A percentile compares a stretch with the other conserved stretches of the same genome.
These are phyloP conservation scores for Linum usitatissimum DNA, from an alignment of 345 rosid genomes.

Conservation along the genomic window DNA sequence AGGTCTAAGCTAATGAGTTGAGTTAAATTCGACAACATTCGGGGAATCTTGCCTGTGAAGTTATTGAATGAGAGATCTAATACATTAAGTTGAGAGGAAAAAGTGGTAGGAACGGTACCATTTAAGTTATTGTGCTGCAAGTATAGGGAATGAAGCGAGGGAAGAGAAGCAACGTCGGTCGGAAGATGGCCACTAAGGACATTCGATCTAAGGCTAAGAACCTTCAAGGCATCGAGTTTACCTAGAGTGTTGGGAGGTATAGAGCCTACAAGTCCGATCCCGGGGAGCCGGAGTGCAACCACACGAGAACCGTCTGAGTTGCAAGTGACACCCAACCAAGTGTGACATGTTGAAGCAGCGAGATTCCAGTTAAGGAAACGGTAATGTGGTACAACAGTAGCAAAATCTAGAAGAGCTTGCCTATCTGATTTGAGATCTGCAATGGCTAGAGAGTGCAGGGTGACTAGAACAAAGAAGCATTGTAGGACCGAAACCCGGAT, in stretches of 20 bases:
- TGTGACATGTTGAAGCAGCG: slow-evolving; percentile 27
- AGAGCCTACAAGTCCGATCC: slow-evolving; percentile 53
- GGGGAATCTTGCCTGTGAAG: slow-evolving; percentile 46
- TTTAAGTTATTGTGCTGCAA: slow-evolving; percentile 64
- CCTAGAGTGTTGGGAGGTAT: slow-evolving; percentile 43
- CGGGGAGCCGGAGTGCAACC: slow-evolving; percentile 50
- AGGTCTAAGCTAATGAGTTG: slow-evolving; percentile 42
- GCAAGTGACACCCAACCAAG: slow-evolving; percentile 63
- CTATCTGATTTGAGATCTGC: slow-evolving; percentile 14
- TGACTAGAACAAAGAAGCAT: too few relatives aligned
- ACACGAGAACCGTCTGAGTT: slow-evolving; percentile 29
- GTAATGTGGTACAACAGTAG: slow-evolving; percentile 33
- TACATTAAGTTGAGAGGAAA: slow-evolving; percentile 35
- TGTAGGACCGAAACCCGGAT: too few relatives aligned
- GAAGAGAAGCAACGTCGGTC: slow-evolving; percentile 46
- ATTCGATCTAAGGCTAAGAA: slow-evolving; percentile 71
- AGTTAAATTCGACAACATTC: slow-evolving; percentile 34
- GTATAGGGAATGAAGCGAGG: slow-evolving; percentile 42
- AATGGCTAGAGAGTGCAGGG: too few relatives aligned
- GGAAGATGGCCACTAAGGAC: slow-evolving; percentile 50
- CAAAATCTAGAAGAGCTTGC: slow-evolving; percentile 49
- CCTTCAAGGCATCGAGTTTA: slow-evolving; percentile 40
- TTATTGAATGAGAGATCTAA: slow-evolving; percentile 60
- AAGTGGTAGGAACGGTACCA: slow-evolving; percentile 29
- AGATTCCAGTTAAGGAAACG: slow-evolving; percentile 49